Percentiles rank a stretch among this genome's conserved stretches.
Conservation (phyloP, 2,329 filamentous ascomycete genomes). For the Lizonia empirigonia region DNA sequence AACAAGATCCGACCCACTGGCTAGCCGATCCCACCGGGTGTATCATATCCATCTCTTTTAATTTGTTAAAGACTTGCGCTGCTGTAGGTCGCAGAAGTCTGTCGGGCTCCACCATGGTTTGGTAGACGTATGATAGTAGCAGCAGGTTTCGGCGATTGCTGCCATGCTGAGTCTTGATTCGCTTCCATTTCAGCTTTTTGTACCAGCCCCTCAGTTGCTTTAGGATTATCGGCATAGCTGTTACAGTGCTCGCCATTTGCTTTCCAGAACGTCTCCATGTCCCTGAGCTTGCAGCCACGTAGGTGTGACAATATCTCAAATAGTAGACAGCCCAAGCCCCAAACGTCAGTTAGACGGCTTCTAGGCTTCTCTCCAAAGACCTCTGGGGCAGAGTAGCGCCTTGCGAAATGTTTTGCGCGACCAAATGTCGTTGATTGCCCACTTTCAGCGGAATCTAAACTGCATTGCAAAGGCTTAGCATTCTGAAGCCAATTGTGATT, state of each 20-base stretch:
- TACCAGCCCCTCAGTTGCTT: slow-evolving; percentile 10
- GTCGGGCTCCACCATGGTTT: background rate
- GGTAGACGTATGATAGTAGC: background rate
- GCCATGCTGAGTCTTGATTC: too few species aligned
- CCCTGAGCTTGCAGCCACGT: background rate
- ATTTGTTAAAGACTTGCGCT: background rate
- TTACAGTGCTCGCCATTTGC: slow-evolving; percentile 13
- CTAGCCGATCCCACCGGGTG: too few species aligned
- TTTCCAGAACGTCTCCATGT: slow-evolving; percentile 14
- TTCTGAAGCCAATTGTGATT: background rate
- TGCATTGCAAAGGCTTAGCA: background rate
- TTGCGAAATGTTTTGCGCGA: slow-evolving; percentile 12
- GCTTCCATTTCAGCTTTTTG: background rate
- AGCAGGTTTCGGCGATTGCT: too few species aligned
- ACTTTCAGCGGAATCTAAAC: slow-evolving; percentile 27
- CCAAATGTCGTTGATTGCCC: slow-evolving; percentile 21
- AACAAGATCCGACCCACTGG: background rate
- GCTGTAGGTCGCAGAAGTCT: background rate
- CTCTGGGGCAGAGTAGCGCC: slow-evolving; percentile 29
- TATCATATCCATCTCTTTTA: background rate
- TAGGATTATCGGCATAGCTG: slow-evolving; percentile 22
- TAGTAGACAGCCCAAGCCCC: slow-evolving; percentile 23
- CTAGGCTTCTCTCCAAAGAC: slow-evolving; percentile 16
- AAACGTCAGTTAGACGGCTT: slow-evolving; percentile 25
- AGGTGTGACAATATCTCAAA: slow-evolving; percentile 23